Evolutionary conservation across 768 basidiomycete species (phyloP), one percentile per base, ranked within the genome.

Genomic region (Wakefieldia striispora): DNA sequence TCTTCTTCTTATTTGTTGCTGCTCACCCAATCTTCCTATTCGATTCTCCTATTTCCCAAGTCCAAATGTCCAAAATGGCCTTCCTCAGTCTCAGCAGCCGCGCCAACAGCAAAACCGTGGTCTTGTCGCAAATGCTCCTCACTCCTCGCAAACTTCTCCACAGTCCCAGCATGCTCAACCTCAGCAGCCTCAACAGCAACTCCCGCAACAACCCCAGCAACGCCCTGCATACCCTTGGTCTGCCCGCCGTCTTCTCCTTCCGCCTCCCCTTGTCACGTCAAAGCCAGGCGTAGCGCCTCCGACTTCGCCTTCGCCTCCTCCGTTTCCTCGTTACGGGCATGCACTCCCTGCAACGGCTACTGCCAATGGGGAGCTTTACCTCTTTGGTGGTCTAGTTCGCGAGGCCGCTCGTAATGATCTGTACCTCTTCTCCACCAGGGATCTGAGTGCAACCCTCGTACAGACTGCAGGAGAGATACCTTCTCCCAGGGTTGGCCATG

Each of bases 281-380:
- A 88, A 84, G 55, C 83, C 84, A 12, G 84, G 81, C 39, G 70
- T 81, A 44, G 75, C 74, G 1, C 78, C 81, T n/a, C 78, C 86
- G 9, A 80, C 80, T 0, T 72, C 80, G 1, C 83, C 84, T 2
- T 92, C 91, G 0, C 86, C 91, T 0, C 84, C 86, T 2, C 95
- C 95, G 0, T 98, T 98, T 69, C 95, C 97, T 21, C 85, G 95
- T 36, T 99, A 98, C 64, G 97, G 95, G 21, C 91, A 97, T 64
- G 86, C 95, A 12, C 80, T 97, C 6, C 94, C 94, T 9, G 80
- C 88, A 6, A 80, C 77, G 8, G 81, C 90, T 2, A 86, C 85
- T 20, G 64, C 80, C n/a, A 78, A 75, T 6, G 97, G 97, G 8
- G 94, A 98, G 59, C 83, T 99, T 55, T 95, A 92, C 70, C 78